These are phyloP conservation scores for Teunomyces lycoperdinae DNA, from an alignment of 805 yeast genomes.

Conservation along the genomic window DNA sequence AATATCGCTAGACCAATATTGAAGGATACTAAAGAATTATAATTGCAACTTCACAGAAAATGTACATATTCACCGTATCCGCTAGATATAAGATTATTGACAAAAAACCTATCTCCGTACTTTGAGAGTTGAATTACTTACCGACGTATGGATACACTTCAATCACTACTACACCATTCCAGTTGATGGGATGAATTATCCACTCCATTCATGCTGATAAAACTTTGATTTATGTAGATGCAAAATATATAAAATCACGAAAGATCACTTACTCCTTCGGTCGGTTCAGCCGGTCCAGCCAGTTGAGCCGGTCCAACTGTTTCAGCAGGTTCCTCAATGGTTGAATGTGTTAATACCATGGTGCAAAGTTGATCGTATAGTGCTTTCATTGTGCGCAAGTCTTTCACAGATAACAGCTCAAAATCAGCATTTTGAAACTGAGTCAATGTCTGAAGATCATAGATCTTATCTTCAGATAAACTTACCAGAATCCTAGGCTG, in stretches of 20 bases:
- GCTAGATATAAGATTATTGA: no score
- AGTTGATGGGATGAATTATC: no score
- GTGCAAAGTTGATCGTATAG: conserved; percentile 39
- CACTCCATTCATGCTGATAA: no score
- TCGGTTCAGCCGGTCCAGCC: neutral
- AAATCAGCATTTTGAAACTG: conserved; percentile 33
- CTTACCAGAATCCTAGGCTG: conserved; percentile 6
- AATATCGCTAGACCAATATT: no score
- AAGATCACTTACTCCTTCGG: neutral
- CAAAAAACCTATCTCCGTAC: no score
- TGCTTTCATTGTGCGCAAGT: conserved; percentile 29
- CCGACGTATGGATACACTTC: no score
- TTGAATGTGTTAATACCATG: neutral
- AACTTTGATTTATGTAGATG: neutral
- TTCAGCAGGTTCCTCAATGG: neutral
- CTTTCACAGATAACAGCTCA: conserved; percentile 34
- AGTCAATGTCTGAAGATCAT: conserved; percentile 23
- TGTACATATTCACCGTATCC: no score
- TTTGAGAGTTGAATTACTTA: no score
- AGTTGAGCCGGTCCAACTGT: no score
- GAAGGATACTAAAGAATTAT: no score
- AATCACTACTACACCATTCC: no score
- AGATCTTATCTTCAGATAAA: conserved; percentile 4
- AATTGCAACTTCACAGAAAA: no score
- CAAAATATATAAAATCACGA: neutral